These are phyloP conservation scores for Thraustotheca clavata DNA, from an alignment of 352 stramenopile species.

Conservation along the genomic window DNA sequence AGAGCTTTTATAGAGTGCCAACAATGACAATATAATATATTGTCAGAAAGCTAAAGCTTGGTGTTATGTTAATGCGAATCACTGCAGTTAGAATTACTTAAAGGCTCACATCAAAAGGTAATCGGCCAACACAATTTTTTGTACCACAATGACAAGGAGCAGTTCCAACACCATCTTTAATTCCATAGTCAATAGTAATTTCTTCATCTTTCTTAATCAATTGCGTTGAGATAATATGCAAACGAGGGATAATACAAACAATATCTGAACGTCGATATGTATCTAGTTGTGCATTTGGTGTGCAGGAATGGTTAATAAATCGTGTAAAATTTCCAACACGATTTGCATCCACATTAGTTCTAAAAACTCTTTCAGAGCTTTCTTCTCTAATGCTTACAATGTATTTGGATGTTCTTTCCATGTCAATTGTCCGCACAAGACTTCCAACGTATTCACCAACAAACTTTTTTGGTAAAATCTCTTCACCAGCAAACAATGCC, in stretches of 20 bases:
- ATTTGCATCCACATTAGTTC: conserved; percentile 56
- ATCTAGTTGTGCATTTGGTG: conserved; percentile 37
- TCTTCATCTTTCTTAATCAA: conserved; percentile 32
- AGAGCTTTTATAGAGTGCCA: not conserved
- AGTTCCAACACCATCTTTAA: not conserved
- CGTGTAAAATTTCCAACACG: conserved; percentile 43
- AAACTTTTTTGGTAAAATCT: conserved; percentile 30
- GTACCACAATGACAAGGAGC: not conserved
- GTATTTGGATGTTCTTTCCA: conserved; percentile 37
- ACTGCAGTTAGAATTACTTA: no score
- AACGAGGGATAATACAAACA: conserved; percentile 33
- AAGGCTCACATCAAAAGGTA: conserved; percentile 12
- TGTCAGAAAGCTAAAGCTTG: no score
- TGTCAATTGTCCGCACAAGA: conserved; percentile 39
- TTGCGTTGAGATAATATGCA: conserved; percentile 43
- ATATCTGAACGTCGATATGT: conserved; percentile 40
- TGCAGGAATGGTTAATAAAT: conserved; percentile 68
- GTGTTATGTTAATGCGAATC: no score
- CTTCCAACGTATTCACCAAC: conserved; percentile 57
- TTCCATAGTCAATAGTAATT: conserved; percentile 58
- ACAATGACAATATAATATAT: not conserved
- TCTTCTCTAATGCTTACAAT: conserved; percentile 55
- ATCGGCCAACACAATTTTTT: not conserved
- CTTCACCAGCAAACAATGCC: conserved; percentile 30
- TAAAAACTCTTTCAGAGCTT: conserved; percentile 45